Base-by-base conservation (phyloP, 108 stramenopile species). In the Nitzschia sp. region DNA sequence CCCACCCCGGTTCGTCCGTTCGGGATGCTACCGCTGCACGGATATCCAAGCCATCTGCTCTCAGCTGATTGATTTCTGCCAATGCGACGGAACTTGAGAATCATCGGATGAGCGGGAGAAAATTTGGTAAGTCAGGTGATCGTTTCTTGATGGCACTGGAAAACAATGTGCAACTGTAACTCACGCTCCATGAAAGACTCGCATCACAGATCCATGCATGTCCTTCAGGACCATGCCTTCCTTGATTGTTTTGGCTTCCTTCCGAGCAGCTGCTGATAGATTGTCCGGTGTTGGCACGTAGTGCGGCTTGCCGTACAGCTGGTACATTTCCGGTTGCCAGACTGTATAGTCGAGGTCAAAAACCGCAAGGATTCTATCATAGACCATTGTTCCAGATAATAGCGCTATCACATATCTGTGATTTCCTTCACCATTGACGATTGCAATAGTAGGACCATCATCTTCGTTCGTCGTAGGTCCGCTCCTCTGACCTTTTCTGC, bases 1-100 rank as follows among this genome's bases (percentile, higher is more conserved):
- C 94, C 87, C 90, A 96, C 18, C 53, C 45, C 23, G 86, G 86
- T 56, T 90, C 87, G 48, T 94, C 90, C 0, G 93, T 91, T 30
- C 85, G 66, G 18, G 91, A 92, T 24, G 91, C 83, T 27, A 88
- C 82, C 21, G 88, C 95, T 17, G 89, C 80, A 31, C 72, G 77
- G 26, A 85, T 81, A 25, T 74, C 70, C 29, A 59, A 2, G 0
- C 72, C 66, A 31, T 79, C 78, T 33, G 36, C 68, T 32, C 68
- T 59, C 26, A 86, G 55, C 36, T 69, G 59, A 69, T 85, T 76
- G 34, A 89, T 85, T 28, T 89, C 84, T 1, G 69, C 74, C n/a
- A 89, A 49, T 1, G 87, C 87, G 67, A 78, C 46, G 9, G 83
- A 32, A 28, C 70, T 80, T 42, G 18, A 17, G 17, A 32, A 24